These are phyloP conservation scores for Pseudozyma sp. DNA, from an alignment of 1,284 basidiomycete species.

Conservation along the genomic window DNA sequence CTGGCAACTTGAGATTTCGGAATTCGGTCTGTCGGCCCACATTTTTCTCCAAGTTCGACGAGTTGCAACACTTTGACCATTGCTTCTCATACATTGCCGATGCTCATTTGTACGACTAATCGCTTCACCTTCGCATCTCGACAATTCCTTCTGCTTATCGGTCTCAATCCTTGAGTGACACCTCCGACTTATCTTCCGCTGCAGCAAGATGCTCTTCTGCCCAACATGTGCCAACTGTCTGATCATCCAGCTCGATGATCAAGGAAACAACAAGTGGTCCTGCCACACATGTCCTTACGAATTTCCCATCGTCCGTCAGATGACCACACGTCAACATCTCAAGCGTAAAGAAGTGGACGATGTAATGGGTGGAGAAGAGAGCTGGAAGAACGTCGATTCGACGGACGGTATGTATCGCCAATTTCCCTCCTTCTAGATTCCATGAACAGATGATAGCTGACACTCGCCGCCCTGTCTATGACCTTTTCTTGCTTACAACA, in stretches of 20 bases:
- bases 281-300: conserved; percentile 96
- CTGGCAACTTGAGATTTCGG: not conserved
- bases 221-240: conserved; percentile 94
- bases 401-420: conserved; percentile 72
- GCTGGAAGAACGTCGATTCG: conserved; percentile 94
- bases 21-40: not conserved
- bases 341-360: conserved; percentile 63
- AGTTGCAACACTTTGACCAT: not conserved
- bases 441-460: not conserved
- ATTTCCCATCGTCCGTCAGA: conserved; percentile 85
- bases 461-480: not conserved
- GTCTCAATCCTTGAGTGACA: too few relatives aligned
- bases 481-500: not conserved
- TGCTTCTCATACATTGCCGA: too few relatives aligned
- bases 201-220: conserved; percentile 83
- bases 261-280: conserved; percentile 83
- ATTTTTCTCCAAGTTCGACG: not conserved
- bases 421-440: not conserved
- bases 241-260: conserved; percentile 76
- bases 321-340: conserved; percentile 68
- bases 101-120: too few relatives aligned
- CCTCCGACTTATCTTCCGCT: too few relatives aligned
- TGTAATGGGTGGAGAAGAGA: conserved; percentile 75
- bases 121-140: too few relatives aligned
- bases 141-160: too few relatives aligned